Evolutionary conservation across 805 yeast genomes (phyloP).

Genomic region (Starmerella vaccinii): DNA sequence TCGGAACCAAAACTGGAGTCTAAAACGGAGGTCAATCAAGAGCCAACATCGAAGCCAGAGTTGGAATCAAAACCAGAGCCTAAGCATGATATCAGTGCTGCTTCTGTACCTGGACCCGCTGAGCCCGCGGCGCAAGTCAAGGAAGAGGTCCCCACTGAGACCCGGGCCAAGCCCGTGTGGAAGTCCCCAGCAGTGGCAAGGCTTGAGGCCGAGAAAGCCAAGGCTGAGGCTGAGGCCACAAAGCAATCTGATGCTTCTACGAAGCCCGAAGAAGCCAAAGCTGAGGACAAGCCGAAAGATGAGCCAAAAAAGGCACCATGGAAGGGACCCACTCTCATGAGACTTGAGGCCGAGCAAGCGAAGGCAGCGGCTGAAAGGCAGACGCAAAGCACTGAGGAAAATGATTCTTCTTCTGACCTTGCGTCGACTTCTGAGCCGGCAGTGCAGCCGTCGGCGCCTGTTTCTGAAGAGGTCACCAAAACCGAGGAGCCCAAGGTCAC

Average conservation of each 20-base stretch:
- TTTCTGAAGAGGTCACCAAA: neutral
- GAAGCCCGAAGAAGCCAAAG: neutral
- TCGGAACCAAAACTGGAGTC: slow-evolving; percentile 14
- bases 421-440: neutral
- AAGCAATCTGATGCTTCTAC: neutral
- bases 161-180: neutral
- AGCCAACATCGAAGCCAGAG: slow-evolving; percentile 5
- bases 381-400: neutral
- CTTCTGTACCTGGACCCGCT: neutral
- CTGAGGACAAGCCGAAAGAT: neutral
- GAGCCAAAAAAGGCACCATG: slow-evolving; percentile 11
- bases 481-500: slow-evolving; percentile 10
- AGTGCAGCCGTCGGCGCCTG: neutral
- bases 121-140: neutral
- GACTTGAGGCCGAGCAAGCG: slow-evolving; percentile 13
- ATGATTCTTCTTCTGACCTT: neutral
- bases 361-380: neutral
- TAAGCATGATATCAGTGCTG: neutral
- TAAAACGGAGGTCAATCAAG: slow-evolving; percentile 14
- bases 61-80: slow-evolving; percentile 14
- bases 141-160: neutral
- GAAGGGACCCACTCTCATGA: slow-evolving; percentile 17
- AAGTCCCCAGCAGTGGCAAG: slow-evolving; percentile 6
- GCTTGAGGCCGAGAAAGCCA: slow-evolving; percentile 23
- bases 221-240: slow-evolving; percentile 13